Percentiles rank a stretch among this genome's conserved stretches.
phyloP scores from a whole-genome alignment of 306 rosid genomes.

The Quercus cerris region DNA sequence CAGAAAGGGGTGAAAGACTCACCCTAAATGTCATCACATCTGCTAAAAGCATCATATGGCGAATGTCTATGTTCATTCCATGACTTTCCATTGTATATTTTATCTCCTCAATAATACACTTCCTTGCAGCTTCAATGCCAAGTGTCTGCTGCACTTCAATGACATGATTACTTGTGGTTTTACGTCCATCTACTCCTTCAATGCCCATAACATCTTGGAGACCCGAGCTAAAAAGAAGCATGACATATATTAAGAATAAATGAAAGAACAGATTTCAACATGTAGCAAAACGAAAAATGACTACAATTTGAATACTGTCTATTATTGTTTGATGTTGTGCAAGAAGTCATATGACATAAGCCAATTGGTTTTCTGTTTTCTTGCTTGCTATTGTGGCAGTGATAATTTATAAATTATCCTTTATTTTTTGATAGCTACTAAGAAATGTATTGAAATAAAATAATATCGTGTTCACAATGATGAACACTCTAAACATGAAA shows the following conservation, averaged over 20 bases:
- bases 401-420: not conserved
- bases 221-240: conserved; percentile 51
- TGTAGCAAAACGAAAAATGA: not conserved
- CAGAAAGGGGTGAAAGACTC: conserved; percentile 26
- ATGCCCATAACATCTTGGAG: conserved; percentile 74
- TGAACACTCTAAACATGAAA: too few species aligned
- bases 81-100: conserved; percentile 70
- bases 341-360: not conserved
- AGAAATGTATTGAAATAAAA: too few species aligned
- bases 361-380: not conserved
- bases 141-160: conserved; percentile 65
- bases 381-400: not conserved
- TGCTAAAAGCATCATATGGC: conserved; percentile 96
- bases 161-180: conserved; percentile 72
- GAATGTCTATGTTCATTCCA: conserved; percentile 82
- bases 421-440: not conserved
- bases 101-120: conserved; percentile 73
- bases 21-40: conserved; percentile 90
- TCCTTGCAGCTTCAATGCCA: conserved; percentile 96
- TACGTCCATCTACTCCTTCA: conserved; percentile 76
- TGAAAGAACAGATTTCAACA: not conserved
- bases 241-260: conserved; percentile 1
- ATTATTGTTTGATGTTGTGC: not conserved
- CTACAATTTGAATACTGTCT: not conserved
- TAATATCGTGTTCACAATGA: too few species aligned